Base-by-base conservation (phyloP, 2,329 filamentous ascomycete species). In the Botrytis porri region DNA sequence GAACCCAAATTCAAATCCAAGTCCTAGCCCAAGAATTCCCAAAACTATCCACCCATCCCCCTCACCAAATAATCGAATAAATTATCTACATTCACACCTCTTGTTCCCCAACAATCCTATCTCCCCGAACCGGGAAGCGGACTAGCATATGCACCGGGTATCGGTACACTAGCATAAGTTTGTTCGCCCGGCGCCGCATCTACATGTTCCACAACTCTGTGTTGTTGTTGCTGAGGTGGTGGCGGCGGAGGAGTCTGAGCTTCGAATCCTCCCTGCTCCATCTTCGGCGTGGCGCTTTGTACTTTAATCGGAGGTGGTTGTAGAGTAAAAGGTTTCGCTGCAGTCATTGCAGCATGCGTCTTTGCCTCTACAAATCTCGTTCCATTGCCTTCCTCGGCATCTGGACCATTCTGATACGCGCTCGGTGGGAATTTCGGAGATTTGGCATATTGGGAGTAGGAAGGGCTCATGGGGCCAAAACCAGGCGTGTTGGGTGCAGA, bases 401-500 rank as follows among this genome's bases (percentile, higher is more conserved):
- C 86, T 4, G 86, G 85, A 32, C 82, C 80, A n/a, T 82, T 80
- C 77, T 87, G 84, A 69, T 88, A 90, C 62, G 84, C 82, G 65
- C 86, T 84, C 4, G 88, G 87, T 60, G 88, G 87, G 83, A 90
- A 88, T 78, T 88, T 88, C 61, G 89, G 89, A 35, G 88, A 80
- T 67, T 79, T 79, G 45, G 75, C 70, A 72, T 81, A 79, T 45
- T 76, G 70, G 69, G 81, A 82, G 78, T 86, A 87, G 60, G 84
- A 83, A 82, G 83, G 92, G 35, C 88, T 89, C 82, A 89, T 92
- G 82, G 91, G 89, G 43, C 90, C 91, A 81, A 97, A 94, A 76
- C 94, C 94, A 20, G 95, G 95, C 0, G 95, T 98, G 86, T 98
- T 98, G 78, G 95, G 95, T 8, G 94, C 95, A 39, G 94, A 97